These are phyloP conservation scores for Fusarium torreyae DNA, from an alignment of 2,329 filamentous ascomycete species.

Conservation along the genomic window DNA sequence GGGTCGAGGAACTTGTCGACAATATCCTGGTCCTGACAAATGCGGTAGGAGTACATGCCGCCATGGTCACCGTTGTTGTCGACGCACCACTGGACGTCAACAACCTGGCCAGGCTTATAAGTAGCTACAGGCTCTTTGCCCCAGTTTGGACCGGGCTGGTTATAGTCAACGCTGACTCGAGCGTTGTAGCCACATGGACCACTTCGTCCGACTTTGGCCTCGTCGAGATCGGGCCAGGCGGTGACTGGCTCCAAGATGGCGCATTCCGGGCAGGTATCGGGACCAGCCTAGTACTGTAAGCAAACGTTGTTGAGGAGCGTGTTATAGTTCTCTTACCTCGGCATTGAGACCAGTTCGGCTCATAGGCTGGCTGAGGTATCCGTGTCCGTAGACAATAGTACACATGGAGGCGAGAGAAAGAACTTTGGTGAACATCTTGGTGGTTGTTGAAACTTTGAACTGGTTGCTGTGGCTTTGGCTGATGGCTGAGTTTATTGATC, in stretches of 20 bases:
- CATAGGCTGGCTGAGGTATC: slow-evolving; percentile 39
- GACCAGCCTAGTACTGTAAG: slow-evolving; percentile 56
- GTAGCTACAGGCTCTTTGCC: slow-evolving; percentile 60
- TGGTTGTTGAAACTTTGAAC: accelerated
- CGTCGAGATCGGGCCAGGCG: slow-evolving; percentile 65
- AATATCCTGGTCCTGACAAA: slow-evolving; percentile 66
- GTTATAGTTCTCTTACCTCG: background rate
- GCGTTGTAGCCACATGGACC: slow-evolving; percentile 70
- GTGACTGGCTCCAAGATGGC: slow-evolving; percentile 68
- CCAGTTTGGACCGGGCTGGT: slow-evolving; percentile 62
- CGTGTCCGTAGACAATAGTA: slow-evolving; percentile 15
- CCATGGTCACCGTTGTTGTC: slow-evolving; percentile 71
- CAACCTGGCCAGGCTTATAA: slow-evolving; percentile 61
- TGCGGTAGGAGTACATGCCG: slow-evolving; percentile 70
- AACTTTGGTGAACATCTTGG: background rate
- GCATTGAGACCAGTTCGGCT: slow-evolving; percentile 41
- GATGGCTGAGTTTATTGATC: accelerated
- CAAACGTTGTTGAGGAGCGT: accelerated
- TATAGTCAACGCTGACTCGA: slow-evolving; percentile 68
- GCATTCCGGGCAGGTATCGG: slow-evolving; percentile 68
- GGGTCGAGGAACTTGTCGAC: slow-evolving; percentile 66
- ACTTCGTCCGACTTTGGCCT: slow-evolving; percentile 62
- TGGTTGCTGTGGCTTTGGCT: accelerated
- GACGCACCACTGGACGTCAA: slow-evolving; percentile 69
- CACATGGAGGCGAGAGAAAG: slow-evolving; percentile 18